Base-by-base conservation (phyloP, 495 filamentous ascomycete species). In the Halenospora varia region DNA sequence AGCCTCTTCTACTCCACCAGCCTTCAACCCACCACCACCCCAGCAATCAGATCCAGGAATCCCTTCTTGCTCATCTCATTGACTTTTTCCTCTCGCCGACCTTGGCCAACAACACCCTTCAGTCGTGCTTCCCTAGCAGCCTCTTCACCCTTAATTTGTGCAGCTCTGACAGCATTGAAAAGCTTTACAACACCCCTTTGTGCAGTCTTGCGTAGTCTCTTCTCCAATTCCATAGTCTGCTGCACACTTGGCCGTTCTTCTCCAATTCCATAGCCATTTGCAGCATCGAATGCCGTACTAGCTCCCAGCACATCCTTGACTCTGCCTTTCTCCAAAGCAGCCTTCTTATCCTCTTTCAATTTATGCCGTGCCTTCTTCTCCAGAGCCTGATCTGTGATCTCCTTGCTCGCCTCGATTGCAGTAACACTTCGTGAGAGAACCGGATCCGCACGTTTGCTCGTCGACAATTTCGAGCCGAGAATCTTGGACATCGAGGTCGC, bases 61-160 rank as follows among this genome's bases (percentile, higher is more conserved):
- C 92, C 91, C 73, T 96, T 85, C 77, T 93, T 94, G 72, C 87
- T 92, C 86, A 97, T 95, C 76, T 97, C 92, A 53, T 86, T 92
- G 42, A 92, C 83, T 67, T 82, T 86, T 77, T 94, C 90, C 75
- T 92, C 83, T 62, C 87, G 82, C 71, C 86, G 78, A 58, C 76
- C 82, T 55, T 82, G 76, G 13, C 89, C 90, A 47, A 92, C 76
- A 11, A 93, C 75, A n/a, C 88, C 88, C 70, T 88, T 84, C 66
- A 80, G 78, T 67, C 81, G 75, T 26, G 84, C 82, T 39, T 78
- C 79, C 73, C 75, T 81, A 64, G 84, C 84, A 10, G 90, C 90
- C 68, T 90, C 83, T 65, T 85, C 81, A 1, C 85, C 89, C 62
- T 86, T 88, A 25, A 96, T 86, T 74, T 97, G 94, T 15, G 93